These are phyloP conservation scores for Luvunga scandens DNA, from an alignment of 345 rosid genomes.

Conservation along the genomic window DNA sequence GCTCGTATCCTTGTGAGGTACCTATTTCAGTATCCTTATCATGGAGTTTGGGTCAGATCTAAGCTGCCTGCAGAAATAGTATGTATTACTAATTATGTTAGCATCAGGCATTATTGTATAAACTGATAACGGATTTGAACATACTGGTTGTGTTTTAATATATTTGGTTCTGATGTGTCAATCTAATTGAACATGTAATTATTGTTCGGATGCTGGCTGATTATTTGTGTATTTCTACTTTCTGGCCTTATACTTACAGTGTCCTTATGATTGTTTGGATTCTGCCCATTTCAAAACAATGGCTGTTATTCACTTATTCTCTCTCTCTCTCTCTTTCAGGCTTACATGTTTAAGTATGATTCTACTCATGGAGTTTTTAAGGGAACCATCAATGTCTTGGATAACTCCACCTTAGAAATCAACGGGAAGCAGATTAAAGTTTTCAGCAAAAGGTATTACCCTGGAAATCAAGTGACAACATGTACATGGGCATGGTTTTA, in stretches of 20 bases:
- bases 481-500: neutral
- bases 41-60: neutral
- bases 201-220: neutral
- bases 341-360: slow-evolving; percentile 96
- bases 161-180: neutral
- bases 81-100: neutral
- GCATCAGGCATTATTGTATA: neutral
- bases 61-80: neutral
- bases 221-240: neutral
- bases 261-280: neutral
- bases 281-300: neutral
- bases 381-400: slow-evolving; percentile 72
- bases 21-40: neutral
- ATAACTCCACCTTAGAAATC: slow-evolving; percentile 83
- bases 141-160: neutral
- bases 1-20: neutral
- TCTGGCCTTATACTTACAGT: neutral
- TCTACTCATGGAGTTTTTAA: slow-evolving; percentile 90
- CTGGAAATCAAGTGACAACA: slow-evolving; percentile 6
- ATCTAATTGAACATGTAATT: neutral
- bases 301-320: neutral
- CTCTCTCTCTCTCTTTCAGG: slow-evolving; percentile 44
- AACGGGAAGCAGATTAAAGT: slow-evolving; percentile 80
- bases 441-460: slow-evolving; percentile 63
- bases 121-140: neutral